Evolutionary conservation across 2,329 filamentous ascomycete species (phyloP), one percentile per base, ranked within the genome.

Genomic region (Paecilomyces sp.): DNA sequence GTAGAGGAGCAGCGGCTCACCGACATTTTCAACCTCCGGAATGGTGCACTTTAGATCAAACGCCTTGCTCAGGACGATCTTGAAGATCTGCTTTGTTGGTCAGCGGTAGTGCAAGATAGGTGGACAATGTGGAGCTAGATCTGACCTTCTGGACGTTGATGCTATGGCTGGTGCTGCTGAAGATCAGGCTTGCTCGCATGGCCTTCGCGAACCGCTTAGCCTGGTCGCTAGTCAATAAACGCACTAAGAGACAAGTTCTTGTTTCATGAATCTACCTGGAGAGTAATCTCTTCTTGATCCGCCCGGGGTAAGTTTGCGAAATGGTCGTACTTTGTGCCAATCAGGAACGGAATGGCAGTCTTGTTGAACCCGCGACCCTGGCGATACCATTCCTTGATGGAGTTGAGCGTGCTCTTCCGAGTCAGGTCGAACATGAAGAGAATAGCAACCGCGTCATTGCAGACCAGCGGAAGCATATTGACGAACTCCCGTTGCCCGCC

Each of bases 351-450:
- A 66, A 99, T 99, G n/a, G 94, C 94, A 13, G 94, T 99, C 83
- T 99, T 99, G 83, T 99, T 99, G 83, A 99, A 99, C 25, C 94
- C 94, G 64, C 94, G 85, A 55, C 94, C 94, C 77, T 99, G 94
- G 58, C 94, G 86, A 74, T 99, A 99, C 94, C 94, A 99, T 75
- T 99, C 94, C 81, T 99, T 99, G 82, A 99, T 97, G 70, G 91
- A 96, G 79, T 99, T 99, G 67, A 99, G 82, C 0, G 94, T 99
- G 78, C 92, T 97, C 83, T 99, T 99, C 67, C 94, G 85, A 31
- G 94, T 99, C 66, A 99, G 81, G 75, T 99, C 94, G 75, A 99
- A 99, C 94, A 99, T 99, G 85, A 99, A 99, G 51, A 99, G 83
- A 66, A 99, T 97, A 56, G 94, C 94, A 33, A 99, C 94, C 8